A percentile compares a stretch with the other conserved stretches of the same genome.
Conservation (phyloP, 2,329 filamentous ascomycete genomes). For the Nothomitra cinnamomea region DNA sequence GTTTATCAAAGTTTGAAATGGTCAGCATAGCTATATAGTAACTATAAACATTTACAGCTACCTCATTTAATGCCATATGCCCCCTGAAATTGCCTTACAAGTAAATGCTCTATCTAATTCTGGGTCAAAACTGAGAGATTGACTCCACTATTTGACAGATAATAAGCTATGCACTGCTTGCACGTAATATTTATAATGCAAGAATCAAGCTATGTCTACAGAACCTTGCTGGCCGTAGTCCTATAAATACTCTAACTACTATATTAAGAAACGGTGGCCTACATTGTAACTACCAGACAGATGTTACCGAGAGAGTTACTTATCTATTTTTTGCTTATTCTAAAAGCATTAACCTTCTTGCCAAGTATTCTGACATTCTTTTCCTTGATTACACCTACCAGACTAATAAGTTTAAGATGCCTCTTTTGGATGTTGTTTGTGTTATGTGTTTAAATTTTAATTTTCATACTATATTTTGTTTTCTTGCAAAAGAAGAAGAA, state of each 20-base stretch:
- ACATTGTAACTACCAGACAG: not conserved
- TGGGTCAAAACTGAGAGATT: not conserved
- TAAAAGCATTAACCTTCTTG: not conserved
- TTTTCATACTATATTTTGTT: not conserved
- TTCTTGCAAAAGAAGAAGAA: too few relatives aligned
- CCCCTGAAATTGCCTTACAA: not conserved
- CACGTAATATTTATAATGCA: not conserved
- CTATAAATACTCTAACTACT: not conserved
- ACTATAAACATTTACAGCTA: not conserved
- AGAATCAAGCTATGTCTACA: not conserved
- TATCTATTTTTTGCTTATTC: not conserved
- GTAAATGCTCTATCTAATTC: not conserved
- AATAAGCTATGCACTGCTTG: not conserved
- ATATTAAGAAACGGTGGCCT: not conserved
- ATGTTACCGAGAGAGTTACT: not conserved
- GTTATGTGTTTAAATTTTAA: not conserved
- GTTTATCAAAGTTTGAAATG: not conserved
- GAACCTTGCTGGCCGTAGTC: too few relatives aligned
- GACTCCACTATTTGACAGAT: not conserved
- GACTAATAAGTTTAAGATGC: too few relatives aligned
- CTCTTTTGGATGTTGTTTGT: not conserved
- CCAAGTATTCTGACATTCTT: not conserved
- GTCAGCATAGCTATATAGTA: not conserved
- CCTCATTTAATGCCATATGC: not conserved
- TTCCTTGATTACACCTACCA: conserved; percentile 1